Conservation (phyloP, 2,329 filamentous ascomycete genomes). For the Nigrospora osmanthi region DNA sequence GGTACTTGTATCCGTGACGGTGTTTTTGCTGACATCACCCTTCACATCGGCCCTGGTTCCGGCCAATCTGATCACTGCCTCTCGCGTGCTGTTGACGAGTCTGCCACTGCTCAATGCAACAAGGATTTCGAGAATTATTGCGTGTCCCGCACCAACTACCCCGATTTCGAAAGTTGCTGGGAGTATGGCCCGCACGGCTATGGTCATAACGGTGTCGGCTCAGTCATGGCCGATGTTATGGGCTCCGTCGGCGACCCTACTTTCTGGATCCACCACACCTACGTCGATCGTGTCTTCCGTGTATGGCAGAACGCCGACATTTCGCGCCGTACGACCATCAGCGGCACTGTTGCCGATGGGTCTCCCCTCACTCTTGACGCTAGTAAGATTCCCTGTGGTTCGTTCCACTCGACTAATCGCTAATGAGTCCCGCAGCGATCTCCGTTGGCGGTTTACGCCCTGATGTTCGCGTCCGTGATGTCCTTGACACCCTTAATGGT, state of each 20-base stretch:
- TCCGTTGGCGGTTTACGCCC: slow-evolving; percentile 1
- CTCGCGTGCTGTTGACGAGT: slow-evolving; percentile 21
- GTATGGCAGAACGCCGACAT: slow-evolving; percentile 14
- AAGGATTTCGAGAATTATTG: slow-evolving; percentile 7
- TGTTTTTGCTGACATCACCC: slow-evolving; percentile 14
- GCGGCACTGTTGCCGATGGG: neutral
- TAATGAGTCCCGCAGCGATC: neutral
- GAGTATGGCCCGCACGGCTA: slow-evolving; percentile 19
- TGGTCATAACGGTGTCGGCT: slow-evolving; percentile 21
- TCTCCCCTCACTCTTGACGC: slow-evolving; percentile 3
- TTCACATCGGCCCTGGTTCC: slow-evolving; percentile 9
- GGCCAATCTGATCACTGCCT: slow-evolving; percentile 20
- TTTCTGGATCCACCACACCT: slow-evolving; percentile 11
- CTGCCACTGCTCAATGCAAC: slow-evolving; percentile 15
- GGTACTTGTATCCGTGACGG: slow-evolving; percentile 18
- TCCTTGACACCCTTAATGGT: slow-evolving; percentile 1
- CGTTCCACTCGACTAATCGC: too few species aligned
- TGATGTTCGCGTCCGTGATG: slow-evolving; percentile 1
- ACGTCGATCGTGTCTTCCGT: slow-evolving; percentile 2
- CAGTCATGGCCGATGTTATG: slow-evolving; percentile 22
- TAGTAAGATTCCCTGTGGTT: neutral
- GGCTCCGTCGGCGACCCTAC: slow-evolving; percentile 19
- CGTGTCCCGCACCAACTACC: slow-evolving; percentile 2
- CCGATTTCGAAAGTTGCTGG: slow-evolving; percentile 5
- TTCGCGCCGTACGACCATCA: slow-evolving; percentile 16